A percentile compares a stretch with the other conserved stretches of the same genome.
Evolutionary conservation across 73 alveolate genomes (phyloP).

Genomic region (Paramecium tetraurelia): DNA sequence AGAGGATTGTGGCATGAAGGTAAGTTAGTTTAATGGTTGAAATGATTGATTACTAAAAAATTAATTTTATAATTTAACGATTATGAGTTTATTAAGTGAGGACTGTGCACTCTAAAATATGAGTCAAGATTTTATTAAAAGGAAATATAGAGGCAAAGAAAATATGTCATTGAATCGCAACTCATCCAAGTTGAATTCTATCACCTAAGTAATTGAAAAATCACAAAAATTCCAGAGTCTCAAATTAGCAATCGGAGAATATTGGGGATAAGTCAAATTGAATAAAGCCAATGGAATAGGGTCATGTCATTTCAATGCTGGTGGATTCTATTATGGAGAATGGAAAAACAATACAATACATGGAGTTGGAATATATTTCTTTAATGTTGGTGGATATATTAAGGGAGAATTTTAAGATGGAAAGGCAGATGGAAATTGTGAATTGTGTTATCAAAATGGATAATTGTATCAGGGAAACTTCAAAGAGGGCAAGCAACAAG

Average conservation of each 20-base stretch:
- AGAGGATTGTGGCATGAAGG: slow-evolving; percentile 76
- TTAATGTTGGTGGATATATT: slow-evolving; percentile 19
- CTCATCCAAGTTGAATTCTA: not conserved
- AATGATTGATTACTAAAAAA: not conserved
- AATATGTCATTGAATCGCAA: not conserved
- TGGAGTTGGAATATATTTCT: slow-evolving; percentile 13
- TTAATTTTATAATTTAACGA: not conserved
- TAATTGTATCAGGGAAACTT: not conserved
- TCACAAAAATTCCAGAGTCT: not conserved
- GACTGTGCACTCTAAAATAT: not conserved
- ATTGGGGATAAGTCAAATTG: not conserved
- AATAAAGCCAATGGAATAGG: slow-evolving; percentile 35
- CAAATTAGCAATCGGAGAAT: not conserved
- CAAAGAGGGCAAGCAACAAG: slow-evolving; percentile 25
- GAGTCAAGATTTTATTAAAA: not conserved
- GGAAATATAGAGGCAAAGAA: slow-evolving; percentile 32
- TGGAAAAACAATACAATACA: not conserved
- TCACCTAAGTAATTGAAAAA: slow-evolving; percentile 19
- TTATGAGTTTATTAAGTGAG: not conserved
- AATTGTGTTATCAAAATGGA: slow-evolving; percentile 27
- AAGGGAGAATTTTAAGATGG: slow-evolving; percentile 1
- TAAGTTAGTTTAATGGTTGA: slow-evolving; percentile 65
- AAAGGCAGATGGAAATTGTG: slow-evolving; percentile 17
- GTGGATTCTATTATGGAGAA: slow-evolving; percentile 47
- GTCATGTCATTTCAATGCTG: not conserved